Evolutionary conservation across 192 early-diverging fungal species (phyloP).

Genomic region (Coemansia sp.): DNA sequence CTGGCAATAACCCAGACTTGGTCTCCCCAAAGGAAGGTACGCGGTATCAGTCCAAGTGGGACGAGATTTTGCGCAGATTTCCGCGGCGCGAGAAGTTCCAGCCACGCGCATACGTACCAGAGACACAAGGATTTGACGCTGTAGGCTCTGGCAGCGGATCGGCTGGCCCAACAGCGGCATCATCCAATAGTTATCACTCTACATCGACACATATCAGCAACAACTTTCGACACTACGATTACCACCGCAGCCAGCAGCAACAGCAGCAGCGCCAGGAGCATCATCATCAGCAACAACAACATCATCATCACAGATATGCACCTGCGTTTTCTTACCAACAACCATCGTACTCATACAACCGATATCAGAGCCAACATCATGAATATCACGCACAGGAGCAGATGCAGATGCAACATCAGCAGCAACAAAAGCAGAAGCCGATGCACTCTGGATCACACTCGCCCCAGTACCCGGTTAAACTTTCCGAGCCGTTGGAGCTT

Average conservation of each 20-base stretch:
- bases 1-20: conserved; percentile 45
- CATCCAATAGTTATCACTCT: background rate
- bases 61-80: conserved; percentile 50
- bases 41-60: conserved; percentile 54
- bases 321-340: background rate
- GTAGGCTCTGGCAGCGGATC: conserved; percentile 5
- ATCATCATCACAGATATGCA: no score
- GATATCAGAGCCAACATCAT: conserved; percentile 15
- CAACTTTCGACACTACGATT: background rate
- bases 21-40: conserved; percentile 53
- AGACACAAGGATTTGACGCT: background rate
- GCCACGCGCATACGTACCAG: conserved; percentile 18
- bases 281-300: background rate
- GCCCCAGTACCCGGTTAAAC: conserved; percentile 14
- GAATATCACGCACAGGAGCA: background rate
- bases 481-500: conserved; percentile 36
- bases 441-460: background rate
- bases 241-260: background rate
- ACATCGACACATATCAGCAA: conserved; percentile 7
- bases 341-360: background rate
- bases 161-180: conserved; percentile 12
- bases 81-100: conserved; percentile 48
- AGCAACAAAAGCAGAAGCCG: background rate
- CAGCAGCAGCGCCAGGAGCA: background rate
- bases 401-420: conserved; percentile 7